These are phyloP conservation scores for Physocladia obscura DNA, from an alignment of 192 early-diverging fungal species.

Conservation along the genomic window DNA sequence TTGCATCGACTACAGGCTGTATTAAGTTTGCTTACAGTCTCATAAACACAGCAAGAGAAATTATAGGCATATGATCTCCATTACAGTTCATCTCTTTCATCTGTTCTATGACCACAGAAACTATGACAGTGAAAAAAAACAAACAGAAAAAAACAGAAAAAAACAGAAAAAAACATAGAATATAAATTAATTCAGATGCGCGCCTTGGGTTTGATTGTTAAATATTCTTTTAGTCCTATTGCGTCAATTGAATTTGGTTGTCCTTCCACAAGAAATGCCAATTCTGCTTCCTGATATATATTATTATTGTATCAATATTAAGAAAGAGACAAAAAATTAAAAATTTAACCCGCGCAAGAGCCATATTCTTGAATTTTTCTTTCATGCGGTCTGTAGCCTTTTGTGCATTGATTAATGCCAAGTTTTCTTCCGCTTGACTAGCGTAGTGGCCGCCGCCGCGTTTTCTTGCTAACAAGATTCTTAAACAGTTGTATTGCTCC, in stretches of 20 bases:
- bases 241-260: constrained; percentile 56
- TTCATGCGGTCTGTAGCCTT: constrained; percentile 39
- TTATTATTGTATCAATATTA: background rate
- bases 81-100: too few species aligned
- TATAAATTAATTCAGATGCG: too few species aligned
- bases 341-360: constrained; percentile 35
- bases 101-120: too few species aligned
- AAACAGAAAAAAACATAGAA: too few species aligned
- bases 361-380: constrained; percentile 32
- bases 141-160: too few species aligned
- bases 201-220: constrained; percentile 25
- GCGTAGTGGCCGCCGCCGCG: constrained; percentile 25
- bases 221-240: constrained; percentile 54
- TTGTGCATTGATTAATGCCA: constrained; percentile 26
- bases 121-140: too few species aligned
- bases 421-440: constrained; percentile 20
- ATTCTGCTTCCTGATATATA: constrained; percentile 40
- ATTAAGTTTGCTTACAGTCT: too few species aligned
- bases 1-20: too few species aligned
- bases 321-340: background rate
- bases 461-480: constrained; percentile 34
- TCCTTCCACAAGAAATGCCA: constrained; percentile 56
- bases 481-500: constrained; percentile 25
- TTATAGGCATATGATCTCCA: too few species aligned
- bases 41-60: too few species aligned